A percentile compares a stretch with the other conserved stretches of the same genome.
Conservation (phyloP, 129 eudicot genomes). For the Cynara cardunculus region DNA sequence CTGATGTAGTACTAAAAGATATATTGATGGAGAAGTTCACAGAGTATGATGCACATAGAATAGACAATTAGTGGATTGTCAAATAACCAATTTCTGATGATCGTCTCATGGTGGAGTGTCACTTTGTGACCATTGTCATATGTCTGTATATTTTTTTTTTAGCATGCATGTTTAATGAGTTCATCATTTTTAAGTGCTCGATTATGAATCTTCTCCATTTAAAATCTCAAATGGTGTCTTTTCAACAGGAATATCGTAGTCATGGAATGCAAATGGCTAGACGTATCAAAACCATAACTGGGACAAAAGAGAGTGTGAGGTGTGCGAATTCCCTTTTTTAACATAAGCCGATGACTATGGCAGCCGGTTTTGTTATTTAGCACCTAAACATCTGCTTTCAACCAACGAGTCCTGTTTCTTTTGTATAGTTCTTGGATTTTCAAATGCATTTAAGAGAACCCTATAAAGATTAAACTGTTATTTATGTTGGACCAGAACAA, state of each 20-base stretch:
- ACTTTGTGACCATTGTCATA: neutral
- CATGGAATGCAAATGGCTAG: conserved; percentile 57
- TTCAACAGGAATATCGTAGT: conserved; percentile 47
- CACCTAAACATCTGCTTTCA: too few relatives aligned
- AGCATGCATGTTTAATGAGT: neutral
- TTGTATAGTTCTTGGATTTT: neutral
- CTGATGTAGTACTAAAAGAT: too few relatives aligned
- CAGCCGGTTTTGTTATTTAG: neutral
- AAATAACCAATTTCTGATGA: too few relatives aligned
- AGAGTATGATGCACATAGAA: too few relatives aligned
- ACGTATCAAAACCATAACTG: conserved; percentile 53
- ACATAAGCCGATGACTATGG: neutral
- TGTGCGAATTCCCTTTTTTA: conserved; percentile 23
- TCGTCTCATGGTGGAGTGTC: too few relatives aligned
- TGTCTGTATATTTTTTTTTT: too few relatives aligned
- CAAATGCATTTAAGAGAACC: neutral
- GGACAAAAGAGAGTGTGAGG: conserved; percentile 73
- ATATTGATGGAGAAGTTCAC: too few relatives aligned
- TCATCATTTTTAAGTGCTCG: conserved; percentile 2
- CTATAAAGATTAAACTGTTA: neutral
- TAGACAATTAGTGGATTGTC: too few relatives aligned
- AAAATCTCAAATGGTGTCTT: neutral
- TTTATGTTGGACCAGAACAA: conserved; percentile 41
- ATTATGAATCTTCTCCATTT: neutral
- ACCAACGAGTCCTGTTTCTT: too few relatives aligned